Evolutionary conservation across 2,329 filamentous ascomycete genomes (phyloP).

Genomic region (Calonectria multiphialidica): DNA sequence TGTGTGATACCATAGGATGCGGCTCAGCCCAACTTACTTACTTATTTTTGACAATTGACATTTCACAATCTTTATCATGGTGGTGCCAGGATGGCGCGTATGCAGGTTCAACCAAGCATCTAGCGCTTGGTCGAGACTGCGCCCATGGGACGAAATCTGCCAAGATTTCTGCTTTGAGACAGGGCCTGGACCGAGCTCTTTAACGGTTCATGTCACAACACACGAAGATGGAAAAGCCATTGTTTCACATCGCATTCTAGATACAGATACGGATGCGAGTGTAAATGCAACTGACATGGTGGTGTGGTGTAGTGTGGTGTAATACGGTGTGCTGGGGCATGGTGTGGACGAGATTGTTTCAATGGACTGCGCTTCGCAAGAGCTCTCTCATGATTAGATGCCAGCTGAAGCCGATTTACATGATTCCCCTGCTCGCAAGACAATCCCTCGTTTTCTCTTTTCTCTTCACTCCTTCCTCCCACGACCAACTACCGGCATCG

Average conservation of each 20-base stretch:
- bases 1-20: neutral
- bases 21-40: neutral
- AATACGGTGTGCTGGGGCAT: too few species aligned
- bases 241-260: neutral
- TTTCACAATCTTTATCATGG: neutral
- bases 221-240: neutral
- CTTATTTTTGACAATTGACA: slow-evolving; percentile 10
- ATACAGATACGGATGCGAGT: neutral
- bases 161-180: neutral
- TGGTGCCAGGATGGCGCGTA: neutral
- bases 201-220: neutral
- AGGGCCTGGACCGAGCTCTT: neutral
- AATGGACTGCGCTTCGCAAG: neutral
- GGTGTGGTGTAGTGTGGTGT: neutral
- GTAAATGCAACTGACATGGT: neutral
- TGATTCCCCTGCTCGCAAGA: neutral
- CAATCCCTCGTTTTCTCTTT: neutral
- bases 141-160: neutral
- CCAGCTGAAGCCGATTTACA: neutral
- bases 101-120: neutral
- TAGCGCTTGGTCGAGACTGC: neutral
- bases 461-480: neutral
- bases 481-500: slow-evolving; percentile 1
- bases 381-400: neutral
- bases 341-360: neutral